Conservation (phyloP, 2,329 filamentous ascomycete genomes). For the Thermochaetoides dissita region DNA sequence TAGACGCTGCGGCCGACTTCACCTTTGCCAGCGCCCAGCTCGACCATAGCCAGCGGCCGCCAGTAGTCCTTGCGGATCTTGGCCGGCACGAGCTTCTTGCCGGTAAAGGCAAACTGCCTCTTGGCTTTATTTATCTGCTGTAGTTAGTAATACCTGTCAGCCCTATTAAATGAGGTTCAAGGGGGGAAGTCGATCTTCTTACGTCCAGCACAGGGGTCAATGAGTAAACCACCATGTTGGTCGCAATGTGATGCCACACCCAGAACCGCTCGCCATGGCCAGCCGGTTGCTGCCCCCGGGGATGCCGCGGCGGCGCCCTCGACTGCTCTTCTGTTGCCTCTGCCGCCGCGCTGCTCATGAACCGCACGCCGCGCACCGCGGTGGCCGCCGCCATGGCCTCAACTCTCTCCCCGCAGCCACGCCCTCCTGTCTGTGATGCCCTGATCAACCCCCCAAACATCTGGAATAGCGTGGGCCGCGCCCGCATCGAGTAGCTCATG, state of each 20-base stretch:
- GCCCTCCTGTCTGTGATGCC: no score
- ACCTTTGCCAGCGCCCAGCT: conserved; percentile 39
- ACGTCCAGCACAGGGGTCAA: conserved; percentile 16
- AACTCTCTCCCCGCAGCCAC: no score
- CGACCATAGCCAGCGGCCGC: conserved; percentile 45
- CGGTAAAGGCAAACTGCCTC: conserved; percentile 42
- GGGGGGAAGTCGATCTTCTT: neutral
- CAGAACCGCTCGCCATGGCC: conserved; percentile 45
- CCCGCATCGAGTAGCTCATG: no score
- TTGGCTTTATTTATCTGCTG: conserved; percentile 18
- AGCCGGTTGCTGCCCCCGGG: conserved; percentile 8
- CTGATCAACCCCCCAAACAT: no score
- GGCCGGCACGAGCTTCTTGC: conserved; percentile 51
- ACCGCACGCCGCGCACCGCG: conserved; percentile 1
- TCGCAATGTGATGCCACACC: conserved; percentile 36
- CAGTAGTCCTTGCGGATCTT: conserved; percentile 56
- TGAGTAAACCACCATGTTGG: conserved; percentile 41
- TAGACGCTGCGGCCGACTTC: conserved; percentile 44
- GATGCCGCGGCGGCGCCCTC: neutral
- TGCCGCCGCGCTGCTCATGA: conserved; percentile 1
- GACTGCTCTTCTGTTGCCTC: neutral
- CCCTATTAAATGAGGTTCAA: neutral
- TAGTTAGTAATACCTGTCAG: no score
- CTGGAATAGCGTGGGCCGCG: no score
- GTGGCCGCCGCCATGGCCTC: neutral